Evolutionary conservation across 768 basidiomycete genomes (phyloP), one percentile per base, ranked within the genome.

Genomic region (Russula emetica): DNA sequence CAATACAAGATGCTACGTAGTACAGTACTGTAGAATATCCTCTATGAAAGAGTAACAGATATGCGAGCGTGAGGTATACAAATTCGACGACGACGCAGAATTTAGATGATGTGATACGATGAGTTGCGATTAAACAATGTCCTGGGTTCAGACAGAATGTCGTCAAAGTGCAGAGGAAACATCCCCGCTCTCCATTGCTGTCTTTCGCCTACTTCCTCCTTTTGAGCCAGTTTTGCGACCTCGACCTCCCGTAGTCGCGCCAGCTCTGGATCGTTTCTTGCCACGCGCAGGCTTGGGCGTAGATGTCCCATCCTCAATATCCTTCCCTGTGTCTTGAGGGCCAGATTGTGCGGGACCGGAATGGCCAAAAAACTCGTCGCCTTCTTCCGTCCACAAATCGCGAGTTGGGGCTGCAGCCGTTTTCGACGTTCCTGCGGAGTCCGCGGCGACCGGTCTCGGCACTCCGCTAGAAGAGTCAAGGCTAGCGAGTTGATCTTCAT

Each of bases 401-500:
- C 83, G 83, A 34, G 76, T 71, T 70, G 76, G 64, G 40, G 72
- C 69, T 7, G 79, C 75, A 70, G 74, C 60, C 70, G 78, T 55
- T 73, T 78, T 66, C 61, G 73, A 60, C 55, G 74, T 63, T 67
- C 72, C 67, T 63, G 73, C 58, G 69, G 76, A 72, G 67, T 79
- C 78, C 24, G 74, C 73, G 18, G 72, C 66, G 45, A 74, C 70
- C 59, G 74, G 75, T 22, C 71, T 67, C 16, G 83, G 72, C 36
- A 80, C 67, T 36, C 67, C 61, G 26, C 74, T 75, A 10, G 83
- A 76, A 11, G 79, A 77, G 62, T 85, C 85, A 44, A 92, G 75
- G 52, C 81, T 84, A 3, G 88, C 92, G 18, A 98, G 76, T 70
- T 98, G 95, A 69, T 97, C 94, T 70, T 98, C 95, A 71, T 94